Percentiles rank a stretch among this genome's conserved stretches.
These are phyloP conservation scores for Ilex asprella DNA, from an alignment of 257 asterid genomes.

Conservation along the genomic window DNA sequence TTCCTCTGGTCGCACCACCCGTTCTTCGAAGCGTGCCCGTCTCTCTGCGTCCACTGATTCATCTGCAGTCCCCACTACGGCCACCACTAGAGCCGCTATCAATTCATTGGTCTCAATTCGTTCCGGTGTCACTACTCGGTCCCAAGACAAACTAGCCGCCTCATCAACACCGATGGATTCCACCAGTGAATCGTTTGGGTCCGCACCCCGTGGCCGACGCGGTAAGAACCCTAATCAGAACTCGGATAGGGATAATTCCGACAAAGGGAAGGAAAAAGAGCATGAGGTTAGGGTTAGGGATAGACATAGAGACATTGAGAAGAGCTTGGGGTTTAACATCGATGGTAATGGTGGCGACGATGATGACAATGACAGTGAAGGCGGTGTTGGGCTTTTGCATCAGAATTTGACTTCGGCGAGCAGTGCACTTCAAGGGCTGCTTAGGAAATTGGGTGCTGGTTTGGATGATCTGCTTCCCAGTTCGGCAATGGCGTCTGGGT, in stretches of 20 bases:
- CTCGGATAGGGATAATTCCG: constrained; percentile 51
- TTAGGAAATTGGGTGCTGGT: constrained; percentile 91
- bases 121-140: constrained; percentile 45
- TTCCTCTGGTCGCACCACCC: constrained; percentile 71
- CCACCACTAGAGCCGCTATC: constrained; percentile 26
- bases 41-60: constrained; percentile 15
- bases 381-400: constrained; percentile 71
- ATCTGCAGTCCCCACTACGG: constrained; percentile 19
- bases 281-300: constrained; percentile 54
- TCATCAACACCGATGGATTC: constrained; percentile 64
- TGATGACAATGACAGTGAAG: constrained; percentile 78
- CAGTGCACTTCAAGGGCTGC: constrained; percentile 88
- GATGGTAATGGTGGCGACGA: constrained; percentile 64
- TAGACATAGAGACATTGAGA: constrained; percentile 51
- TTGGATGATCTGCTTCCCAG: constrained; percentile 93
- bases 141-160: constrained; percentile 24
- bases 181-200: constrained; percentile 63
- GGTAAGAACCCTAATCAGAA: constrained; percentile 46
- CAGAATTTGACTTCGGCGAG: constrained; percentile 90
- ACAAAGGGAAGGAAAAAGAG: constrained; percentile 92
- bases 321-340: constrained; percentile 65
- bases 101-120: constrained; percentile 54
- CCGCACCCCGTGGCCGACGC: constrained; percentile 75
- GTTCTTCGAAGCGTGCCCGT: constrained; percentile 82
- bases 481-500: constrained; percentile 70